Conservation (phyloP, 2,329 filamentous ascomycete genomes). For the Exophiala mesophila region DNA sequence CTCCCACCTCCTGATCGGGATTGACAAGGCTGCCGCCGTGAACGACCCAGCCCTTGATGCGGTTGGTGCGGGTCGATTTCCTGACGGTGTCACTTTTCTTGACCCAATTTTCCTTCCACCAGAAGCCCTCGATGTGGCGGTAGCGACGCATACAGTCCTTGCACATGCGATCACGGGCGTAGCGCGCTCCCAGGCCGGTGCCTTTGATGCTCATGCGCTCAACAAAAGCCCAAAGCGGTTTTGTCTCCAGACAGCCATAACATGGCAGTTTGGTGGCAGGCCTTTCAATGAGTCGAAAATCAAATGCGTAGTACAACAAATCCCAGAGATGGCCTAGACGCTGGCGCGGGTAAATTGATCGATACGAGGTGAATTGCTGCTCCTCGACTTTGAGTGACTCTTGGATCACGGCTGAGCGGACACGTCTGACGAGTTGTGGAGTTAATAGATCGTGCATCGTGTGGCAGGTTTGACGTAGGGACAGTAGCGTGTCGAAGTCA, state of each 20-base stretch:
- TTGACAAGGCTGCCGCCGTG: constrained; percentile 17
- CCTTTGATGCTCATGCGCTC: constrained; percentile 23
- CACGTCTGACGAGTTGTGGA: constrained; percentile 9
- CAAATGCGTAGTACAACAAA: constrained; percentile 14
- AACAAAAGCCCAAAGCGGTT: constrained; percentile 20
- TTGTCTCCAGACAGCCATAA: constrained; percentile 21
- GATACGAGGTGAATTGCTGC: constrained; percentile 10
- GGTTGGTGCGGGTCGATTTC: constrained; percentile 4
- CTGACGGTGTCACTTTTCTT: constrained; percentile 13
- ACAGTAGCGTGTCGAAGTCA: constrained; percentile 19
- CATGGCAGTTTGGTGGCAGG: constrained; percentile 17
- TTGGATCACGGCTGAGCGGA: constrained; percentile 12
- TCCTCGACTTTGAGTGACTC: constrained; percentile 10
- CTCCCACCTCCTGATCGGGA: constrained; percentile 17
- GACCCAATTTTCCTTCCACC: constrained; percentile 24
- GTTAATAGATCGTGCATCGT: constrained; percentile 8
- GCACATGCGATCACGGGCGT: constrained; percentile 17
- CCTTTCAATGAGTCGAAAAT: constrained; percentile 16
- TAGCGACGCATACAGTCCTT: constrained; percentile 24
- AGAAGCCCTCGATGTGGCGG: constrained; percentile 17
- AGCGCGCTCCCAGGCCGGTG: constrained; percentile 16
- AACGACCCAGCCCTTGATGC: constrained; percentile 13
- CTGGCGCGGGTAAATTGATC: constrained; percentile 9
- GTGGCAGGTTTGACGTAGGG: constrained; percentile 20
- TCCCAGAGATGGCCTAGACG: constrained; percentile 15